phyloP scores from a whole-genome alignment of 2,329 filamentous ascomycete genomes.

The Fusarium kyushuense region DNA sequence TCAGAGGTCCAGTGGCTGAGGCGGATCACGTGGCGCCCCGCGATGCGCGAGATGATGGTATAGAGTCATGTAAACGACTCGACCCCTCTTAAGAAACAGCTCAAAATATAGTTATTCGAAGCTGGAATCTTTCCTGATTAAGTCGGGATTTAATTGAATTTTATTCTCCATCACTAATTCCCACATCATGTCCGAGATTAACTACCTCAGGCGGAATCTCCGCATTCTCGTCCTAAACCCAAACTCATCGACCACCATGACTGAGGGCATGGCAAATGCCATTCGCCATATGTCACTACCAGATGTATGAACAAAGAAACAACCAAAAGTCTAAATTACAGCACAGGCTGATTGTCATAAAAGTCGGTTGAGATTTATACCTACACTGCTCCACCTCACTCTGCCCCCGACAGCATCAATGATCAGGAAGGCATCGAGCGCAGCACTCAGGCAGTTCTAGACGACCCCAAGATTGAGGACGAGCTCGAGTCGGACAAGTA shows the following conservation, averaged over 20 bases:
- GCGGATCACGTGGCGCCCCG: constrained; percentile 55
- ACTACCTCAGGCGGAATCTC: constrained; percentile 34
- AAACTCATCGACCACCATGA: constrained; percentile 82
- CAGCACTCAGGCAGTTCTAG: constrained; percentile 73
- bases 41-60: constrained; percentile 18
- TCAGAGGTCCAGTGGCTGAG: constrained; percentile 52
- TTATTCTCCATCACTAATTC: background rate
- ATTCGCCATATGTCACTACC: constrained; percentile 57
- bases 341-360: constrained; percentile 31
- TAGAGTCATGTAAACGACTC: constrained; percentile 12
- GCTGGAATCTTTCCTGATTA: background rate
- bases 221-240: constrained; percentile 80
- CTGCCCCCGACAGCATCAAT: constrained; percentile 81
- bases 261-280: constrained; percentile 68
- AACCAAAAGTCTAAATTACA: background rate
- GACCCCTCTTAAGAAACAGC: constrained; percentile 18
- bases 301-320: constrained; percentile 37
- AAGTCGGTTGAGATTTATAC: constrained; percentile 65
- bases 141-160: background rate
- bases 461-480: constrained; percentile 59
- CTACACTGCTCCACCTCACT: constrained; percentile 72
- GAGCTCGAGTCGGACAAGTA: constrained; percentile 59
- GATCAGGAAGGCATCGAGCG: constrained; percentile 74
- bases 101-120: background rate
- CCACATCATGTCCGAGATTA: constrained; percentile 40